Base-by-base conservation (phyloP, 345 rosid species). In the Gossypioides kirkii region DNA sequence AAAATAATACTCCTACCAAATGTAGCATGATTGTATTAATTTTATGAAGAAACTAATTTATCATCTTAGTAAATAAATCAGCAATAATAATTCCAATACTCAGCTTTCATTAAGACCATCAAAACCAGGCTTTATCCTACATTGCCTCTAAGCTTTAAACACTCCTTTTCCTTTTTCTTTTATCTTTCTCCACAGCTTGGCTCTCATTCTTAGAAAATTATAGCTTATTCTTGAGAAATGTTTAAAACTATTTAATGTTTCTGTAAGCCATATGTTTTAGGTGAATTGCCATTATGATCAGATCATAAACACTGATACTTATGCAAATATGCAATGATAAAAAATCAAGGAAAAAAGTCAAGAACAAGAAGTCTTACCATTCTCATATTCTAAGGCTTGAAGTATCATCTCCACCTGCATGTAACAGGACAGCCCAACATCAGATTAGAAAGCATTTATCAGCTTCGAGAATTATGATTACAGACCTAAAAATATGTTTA, bases 361-460 rank as follows among this genome's bases (percentile, higher is more conserved):
- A 56, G 14, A 59, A 55, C n/a, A 47, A 1, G 46, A 61, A 67
- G 17, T 16, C 84, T 79, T 75, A 92, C 98, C 98, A 23, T 81
- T 89, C 84, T 94, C 97, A 61, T 94, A 94, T 79, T 94, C 98
- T 74, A 92, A 80, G 53, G 97, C 98, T 86, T 94, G 98, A 79
- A 94, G 93, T 85, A 94, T 92, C 98, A 94, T 85, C 87, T 94
- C 98, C 74, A 90, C 89, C 93, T 88, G 67, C 50, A 77, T n/a
- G 62, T 61, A 74, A 22, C 42, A 77, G 32, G 58, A 47, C 58
- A 75, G 18, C 18, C 20, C 16, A 71, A 56, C 60, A 80, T 77
- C 65, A 78, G 73, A 70, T 50, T 26, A 58, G 49, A 22, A 28
- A 10, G 14, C 55, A 52, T 70, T 53, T 32, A 54, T 8, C 25